These are phyloP conservation scores for Thermomyces lanuginosus DNA, from an alignment of 2,329 filamentous ascomycete species.

Conservation along the genomic window DNA sequence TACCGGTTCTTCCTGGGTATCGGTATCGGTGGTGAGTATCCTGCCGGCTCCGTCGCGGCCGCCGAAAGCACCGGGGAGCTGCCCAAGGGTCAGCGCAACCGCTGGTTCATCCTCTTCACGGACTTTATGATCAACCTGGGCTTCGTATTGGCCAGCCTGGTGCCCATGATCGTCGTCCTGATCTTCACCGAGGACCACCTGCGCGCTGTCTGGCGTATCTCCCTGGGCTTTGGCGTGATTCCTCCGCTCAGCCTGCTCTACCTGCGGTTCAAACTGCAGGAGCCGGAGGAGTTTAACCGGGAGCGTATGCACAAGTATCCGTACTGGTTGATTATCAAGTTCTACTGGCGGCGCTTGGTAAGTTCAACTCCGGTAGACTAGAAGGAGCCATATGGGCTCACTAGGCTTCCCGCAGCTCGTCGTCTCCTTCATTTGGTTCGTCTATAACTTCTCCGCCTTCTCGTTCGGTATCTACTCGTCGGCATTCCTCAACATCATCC, in stretches of 20 bases:
- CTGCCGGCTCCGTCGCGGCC: constrained; percentile 57
- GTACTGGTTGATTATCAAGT: constrained; percentile 38
- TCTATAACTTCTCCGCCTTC: constrained; percentile 75
- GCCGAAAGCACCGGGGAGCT: constrained; percentile 75
- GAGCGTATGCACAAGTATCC: constrained; percentile 52
- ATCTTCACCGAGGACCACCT: constrained; percentile 47
- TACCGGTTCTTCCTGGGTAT: constrained; percentile 72
- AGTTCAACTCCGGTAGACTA: constrained; percentile 2
- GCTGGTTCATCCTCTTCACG: constrained; percentile 83
- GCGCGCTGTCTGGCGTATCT: constrained; percentile 65
- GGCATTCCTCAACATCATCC: constrained; percentile 41
- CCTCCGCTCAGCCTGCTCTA: constrained; percentile 57
- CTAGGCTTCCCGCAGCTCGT: constrained; percentile 22
- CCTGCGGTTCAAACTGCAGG: constrained; percentile 55
- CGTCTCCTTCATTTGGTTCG: constrained; percentile 67
- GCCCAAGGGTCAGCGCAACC: constrained; percentile 63
- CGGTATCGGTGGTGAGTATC: constrained; percentile 52
- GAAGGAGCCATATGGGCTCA: neutral
- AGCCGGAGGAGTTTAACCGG: constrained; percentile 60
- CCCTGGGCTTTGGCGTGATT: constrained; percentile 61
- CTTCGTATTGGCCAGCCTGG: constrained; percentile 64
- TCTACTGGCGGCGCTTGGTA: constrained; percentile 57
- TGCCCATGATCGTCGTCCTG: constrained; percentile 50
- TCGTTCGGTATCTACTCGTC: constrained; percentile 75
- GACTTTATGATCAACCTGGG: constrained; percentile 76